Base-by-base conservation (phyloP, 139 green algal species). In the Coelastrella sp. region DNA sequence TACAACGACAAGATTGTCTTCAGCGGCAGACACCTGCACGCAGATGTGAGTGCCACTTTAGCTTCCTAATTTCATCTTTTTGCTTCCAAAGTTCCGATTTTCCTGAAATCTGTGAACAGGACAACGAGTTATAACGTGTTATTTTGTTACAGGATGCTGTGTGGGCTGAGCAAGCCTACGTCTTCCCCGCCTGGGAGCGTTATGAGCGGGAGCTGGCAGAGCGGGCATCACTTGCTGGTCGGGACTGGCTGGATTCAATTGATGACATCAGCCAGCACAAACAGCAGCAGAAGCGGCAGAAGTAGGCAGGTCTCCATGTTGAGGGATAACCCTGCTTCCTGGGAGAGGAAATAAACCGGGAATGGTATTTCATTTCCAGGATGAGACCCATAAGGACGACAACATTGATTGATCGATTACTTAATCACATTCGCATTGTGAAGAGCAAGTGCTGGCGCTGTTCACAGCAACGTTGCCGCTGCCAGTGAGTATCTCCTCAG, bases 1-100 rank as follows among this genome's bases (percentile, higher is more conserved):
- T 98, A 98, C 87, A 98, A 98, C 81, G 97, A 89, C 61, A 83
- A 14, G 82, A 85, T 91, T 56, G 63, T 58, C 12, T 97, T 94
- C 85, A 97, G 94, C n/a, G 95, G 95, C 61, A 93, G 87, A 61
- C 85, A 90, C 57, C 27, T 90, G 24, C 57, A 74, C 7, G 12
- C 63, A 20, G 85, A 90, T 63, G 85, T 90, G 57, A 84, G 84
- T 88, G 35, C 61, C 61, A 68, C 61, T 68, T 9, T 11, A 68
- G 61, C 61, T 68, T 68, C 61, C 61, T n/a, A n/a, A n/a, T n/a
- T n/a, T n/a, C n/a, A n/a, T n/a, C n/a, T n/a, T n/a, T n/a, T n/a
- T n/a, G n/a, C n/a, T n/a, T n/a, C n/a, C n/a, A n/a, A n/a, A n/a
- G n/a, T n/a, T n/a, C n/a, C n/a, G n/a, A n/a, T n/a, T n/a, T n/a